These are phyloP conservation scores for Dioscorea dumetorum DNA, from an alignment of 106 monocot genomes.

Conservation along the genomic window DNA sequence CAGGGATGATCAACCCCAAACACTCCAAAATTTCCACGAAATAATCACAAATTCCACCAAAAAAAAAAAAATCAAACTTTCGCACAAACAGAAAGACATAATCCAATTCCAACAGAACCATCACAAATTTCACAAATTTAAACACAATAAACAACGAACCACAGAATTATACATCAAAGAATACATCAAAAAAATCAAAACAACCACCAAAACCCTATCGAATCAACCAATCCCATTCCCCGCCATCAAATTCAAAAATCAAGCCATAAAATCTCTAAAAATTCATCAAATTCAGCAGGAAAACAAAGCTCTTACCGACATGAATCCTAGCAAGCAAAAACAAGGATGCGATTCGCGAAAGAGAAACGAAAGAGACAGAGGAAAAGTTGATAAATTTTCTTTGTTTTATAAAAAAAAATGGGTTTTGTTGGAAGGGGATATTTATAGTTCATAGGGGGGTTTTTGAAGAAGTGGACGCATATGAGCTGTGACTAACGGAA, in stretches of 20 bases:
- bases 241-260: neutral
- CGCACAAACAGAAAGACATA: too few relatives aligned
- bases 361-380: neutral
- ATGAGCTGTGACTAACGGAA: neutral
- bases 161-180: neutral
- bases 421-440: neutral
- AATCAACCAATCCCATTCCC: neutral
- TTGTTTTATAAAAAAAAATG: neutral
- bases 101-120: neutral
- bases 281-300: neutral
- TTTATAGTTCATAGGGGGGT: neutral
- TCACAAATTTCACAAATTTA: neutral
- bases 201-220: neutral
- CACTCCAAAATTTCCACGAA: too few relatives aligned
- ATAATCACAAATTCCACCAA: too few relatives aligned
- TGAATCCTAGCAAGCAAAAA: neutral
- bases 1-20: too few relatives aligned
- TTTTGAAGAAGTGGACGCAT: neutral
- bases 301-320: conserved; percentile 7
- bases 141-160: neutral
- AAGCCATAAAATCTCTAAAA: neutral
- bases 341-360: neutral
- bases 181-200: neutral
- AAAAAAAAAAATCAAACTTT: too few relatives aligned
- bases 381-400: neutral